Conservation (phyloP, 768 basidiomycete species). For the Vishniacozyma victoriae region DNA sequence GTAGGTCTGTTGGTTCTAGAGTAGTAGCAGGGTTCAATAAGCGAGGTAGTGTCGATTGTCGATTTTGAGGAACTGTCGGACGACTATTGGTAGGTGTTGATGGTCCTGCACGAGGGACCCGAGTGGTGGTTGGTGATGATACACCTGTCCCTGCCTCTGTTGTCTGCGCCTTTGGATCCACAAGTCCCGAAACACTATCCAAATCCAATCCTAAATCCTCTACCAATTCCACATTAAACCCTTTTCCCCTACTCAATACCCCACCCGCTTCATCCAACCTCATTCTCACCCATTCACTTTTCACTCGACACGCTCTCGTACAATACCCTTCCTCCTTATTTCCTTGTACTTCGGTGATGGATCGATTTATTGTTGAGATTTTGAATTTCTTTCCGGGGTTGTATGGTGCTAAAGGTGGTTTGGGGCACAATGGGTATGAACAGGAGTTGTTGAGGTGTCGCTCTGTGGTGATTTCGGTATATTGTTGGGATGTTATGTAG, state of each 20-base stretch:
- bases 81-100: not conserved
- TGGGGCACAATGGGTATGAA: constrained; percentile 38
- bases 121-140: not conserved
- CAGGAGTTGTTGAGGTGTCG: constrained; percentile 38
- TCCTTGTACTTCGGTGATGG: constrained; percentile 24
- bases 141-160: not conserved
- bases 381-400: constrained; percentile 11
- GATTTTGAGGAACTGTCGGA: not conserved
- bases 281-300: constrained; percentile 35
- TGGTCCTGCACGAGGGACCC: not conserved
- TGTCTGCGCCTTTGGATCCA: not conserved
- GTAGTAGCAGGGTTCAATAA: not conserved
- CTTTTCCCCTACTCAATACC: constrained; percentile 24
- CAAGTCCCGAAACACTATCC: not conserved
- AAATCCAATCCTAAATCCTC: constrained; percentile 36
- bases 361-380: constrained; percentile 21
- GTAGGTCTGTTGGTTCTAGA: not conserved
- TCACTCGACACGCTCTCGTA: constrained; percentile 16
- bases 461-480: constrained; percentile 37
- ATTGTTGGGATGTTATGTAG: constrained; percentile 34
- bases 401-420: constrained; percentile 26
- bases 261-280: constrained; percentile 15
- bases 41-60: not conserved
- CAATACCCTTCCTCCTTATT: constrained; percentile 44
- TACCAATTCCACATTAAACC: constrained; percentile 6